Percentiles rank a stretch among this genome's conserved stretches.
phyloP scores from a whole-genome alignment of 352 stramenopile species.

The Pythium utonaiense region DNA sequence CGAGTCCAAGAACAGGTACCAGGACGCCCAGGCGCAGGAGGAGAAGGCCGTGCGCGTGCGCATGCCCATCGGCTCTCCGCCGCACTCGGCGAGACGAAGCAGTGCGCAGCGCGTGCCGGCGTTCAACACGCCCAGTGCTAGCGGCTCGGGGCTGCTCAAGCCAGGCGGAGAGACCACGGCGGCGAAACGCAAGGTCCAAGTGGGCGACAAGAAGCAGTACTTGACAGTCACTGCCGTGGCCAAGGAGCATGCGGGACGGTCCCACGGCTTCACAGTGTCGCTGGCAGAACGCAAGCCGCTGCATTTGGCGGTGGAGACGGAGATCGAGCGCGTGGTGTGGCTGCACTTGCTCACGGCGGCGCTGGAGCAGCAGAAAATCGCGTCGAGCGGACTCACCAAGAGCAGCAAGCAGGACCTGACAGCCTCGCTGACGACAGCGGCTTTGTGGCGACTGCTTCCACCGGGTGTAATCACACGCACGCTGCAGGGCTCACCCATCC shows the following conservation, averaged over 20 bases:
- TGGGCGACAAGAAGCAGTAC: conserved; percentile 44
- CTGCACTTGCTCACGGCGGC: conserved; percentile 62
- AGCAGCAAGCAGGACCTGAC: not conserved
- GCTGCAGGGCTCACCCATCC: conserved; percentile 49
- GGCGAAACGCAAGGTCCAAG: not conserved
- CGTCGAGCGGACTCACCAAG: conserved; percentile 31
- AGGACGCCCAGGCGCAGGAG: conserved; percentile 37
- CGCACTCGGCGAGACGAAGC: conserved; percentile 22
- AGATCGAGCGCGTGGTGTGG: conserved; percentile 74
- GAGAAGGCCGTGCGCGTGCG: conserved; percentile 27
- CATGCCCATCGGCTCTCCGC: conserved; percentile 26
- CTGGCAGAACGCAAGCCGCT: conserved; percentile 50
- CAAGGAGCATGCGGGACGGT: conserved; percentile 50
- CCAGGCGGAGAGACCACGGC: not conserved
- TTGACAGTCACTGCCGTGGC: conserved; percentile 52
- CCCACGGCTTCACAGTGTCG: conserved; percentile 52
- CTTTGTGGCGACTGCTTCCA: conserved; percentile 32
- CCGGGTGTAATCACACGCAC: conserved; percentile 35
- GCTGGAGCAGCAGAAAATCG: conserved; percentile 52
- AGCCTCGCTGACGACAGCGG: conserved; percentile 18
- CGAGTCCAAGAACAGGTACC: conserved; percentile 57
- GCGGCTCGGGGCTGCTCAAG: not conserved
- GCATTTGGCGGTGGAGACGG: conserved; percentile 60
- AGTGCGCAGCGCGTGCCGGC: conserved; percentile 20
- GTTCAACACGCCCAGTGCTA: conserved; percentile 3